phyloP scores from a whole-genome alignment of 2,329 filamentous ascomycete genomes.

The Nectriaceae sp. region DNA sequence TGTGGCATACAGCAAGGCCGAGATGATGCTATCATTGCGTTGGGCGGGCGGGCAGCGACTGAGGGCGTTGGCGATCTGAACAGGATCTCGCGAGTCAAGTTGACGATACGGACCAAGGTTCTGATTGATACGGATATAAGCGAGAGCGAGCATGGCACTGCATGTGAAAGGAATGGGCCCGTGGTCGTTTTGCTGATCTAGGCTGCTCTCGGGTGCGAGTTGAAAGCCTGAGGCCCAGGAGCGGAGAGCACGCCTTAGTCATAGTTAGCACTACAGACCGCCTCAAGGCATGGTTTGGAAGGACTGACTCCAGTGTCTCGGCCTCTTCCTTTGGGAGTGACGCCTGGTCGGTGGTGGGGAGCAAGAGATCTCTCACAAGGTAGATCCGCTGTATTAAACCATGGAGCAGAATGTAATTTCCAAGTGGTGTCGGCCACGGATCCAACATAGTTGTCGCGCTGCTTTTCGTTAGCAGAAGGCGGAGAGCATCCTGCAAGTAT shows the following conservation, averaged over 20 bases:
- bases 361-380: conserved; percentile 38
- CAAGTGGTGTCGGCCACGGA: conserved; percentile 38
- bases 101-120: conserved; percentile 45
- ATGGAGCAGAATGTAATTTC: conserved; percentile 40
- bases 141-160: conserved; percentile 46
- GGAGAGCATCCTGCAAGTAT: conserved; percentile 39
- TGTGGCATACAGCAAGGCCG: conserved; percentile 53
- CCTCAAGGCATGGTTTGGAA: too few species aligned
- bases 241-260: conserved; percentile 36
- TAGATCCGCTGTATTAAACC: conserved; percentile 40
- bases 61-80: conserved; percentile 41
- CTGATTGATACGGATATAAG: conserved; percentile 48
- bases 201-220: conserved; percentile 39
- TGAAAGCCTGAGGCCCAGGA: conserved; percentile 43
- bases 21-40: conserved; percentile 48
- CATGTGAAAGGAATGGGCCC: conserved; percentile 46
- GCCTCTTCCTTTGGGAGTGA: conserved; percentile 36
- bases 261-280: too few species aligned
- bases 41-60: conserved; percentile 41
- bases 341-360: conserved; percentile 36
- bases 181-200: conserved; percentile 42
- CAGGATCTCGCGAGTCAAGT: conserved; percentile 45
- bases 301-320: conserved; percentile 37
- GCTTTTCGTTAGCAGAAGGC: conserved; percentile 31
- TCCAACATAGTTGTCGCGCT: conserved; percentile 30